Conservation (phyloP, 306 rosid genomes). For the Begonia peltatifolia region DNA sequence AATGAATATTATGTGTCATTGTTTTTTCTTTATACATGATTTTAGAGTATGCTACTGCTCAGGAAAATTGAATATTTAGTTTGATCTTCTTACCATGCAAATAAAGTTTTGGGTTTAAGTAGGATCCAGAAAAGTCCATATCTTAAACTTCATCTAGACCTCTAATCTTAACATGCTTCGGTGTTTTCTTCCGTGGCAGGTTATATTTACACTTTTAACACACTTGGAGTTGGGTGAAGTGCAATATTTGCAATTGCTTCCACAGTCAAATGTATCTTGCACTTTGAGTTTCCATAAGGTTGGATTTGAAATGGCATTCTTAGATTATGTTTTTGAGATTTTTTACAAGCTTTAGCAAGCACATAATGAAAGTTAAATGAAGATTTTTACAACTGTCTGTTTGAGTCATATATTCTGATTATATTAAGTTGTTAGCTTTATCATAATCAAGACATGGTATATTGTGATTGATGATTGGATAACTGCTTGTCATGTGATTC, state of each 20-base stretch:
- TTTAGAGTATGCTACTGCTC: not conserved
- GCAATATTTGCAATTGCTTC: conserved; percentile 60
- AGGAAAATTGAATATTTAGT: conserved; percentile 1
- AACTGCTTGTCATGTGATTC: not conserved
- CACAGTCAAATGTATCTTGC: conserved; percentile 66
- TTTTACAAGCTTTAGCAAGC: conserved; percentile 2
- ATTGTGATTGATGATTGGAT: no score
- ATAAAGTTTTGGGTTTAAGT: not conserved
- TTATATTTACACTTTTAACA: conserved; percentile 77
- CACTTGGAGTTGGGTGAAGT: conserved; percentile 84
- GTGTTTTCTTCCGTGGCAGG: conserved; percentile 37
- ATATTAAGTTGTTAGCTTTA: no score
- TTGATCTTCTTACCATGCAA: conserved; percentile 4
- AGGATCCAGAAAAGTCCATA: not conserved
- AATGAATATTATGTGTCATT: not conserved
- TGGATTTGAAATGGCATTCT: conserved; percentile 6
- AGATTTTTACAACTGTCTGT: no score
- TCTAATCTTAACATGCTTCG: conserved; percentile 2
- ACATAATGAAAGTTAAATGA: no score
- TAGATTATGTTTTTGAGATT: not conserved
- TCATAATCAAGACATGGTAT: no score
- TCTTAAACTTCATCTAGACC: not conserved
- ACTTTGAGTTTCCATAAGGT: conserved; percentile 68
- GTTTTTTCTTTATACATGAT: no score
- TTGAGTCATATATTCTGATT: no score